Percentiles rank a stretch among this genome's conserved stretches.
phyloP scores from a whole-genome alignment of 805 yeast genomes.

The Zygoascus flipseniorum region DNA sequence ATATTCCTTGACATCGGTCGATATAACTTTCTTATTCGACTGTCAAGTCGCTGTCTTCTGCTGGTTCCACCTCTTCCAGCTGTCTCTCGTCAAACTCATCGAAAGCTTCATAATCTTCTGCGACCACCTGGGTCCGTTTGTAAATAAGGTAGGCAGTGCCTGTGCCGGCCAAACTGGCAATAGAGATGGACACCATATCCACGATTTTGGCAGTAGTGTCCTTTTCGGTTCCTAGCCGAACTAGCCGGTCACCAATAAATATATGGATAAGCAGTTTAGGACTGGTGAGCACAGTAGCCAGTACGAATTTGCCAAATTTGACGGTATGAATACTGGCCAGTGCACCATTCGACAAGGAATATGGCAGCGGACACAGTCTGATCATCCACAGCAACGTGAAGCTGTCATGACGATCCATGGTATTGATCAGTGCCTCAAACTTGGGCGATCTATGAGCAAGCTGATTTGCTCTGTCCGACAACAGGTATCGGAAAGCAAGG shows the following conservation, averaged over 20 bases:
- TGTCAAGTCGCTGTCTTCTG: background rate
- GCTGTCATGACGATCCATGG: slow-evolving; percentile 56
- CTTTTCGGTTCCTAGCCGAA: slow-evolving; percentile 50
- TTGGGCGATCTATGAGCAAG: slow-evolving; percentile 54
- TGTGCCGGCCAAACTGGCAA: slow-evolving; percentile 48
- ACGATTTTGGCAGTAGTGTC: slow-evolving; percentile 45
- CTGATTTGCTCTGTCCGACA: slow-evolving; percentile 49
- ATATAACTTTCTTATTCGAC: too few species aligned
- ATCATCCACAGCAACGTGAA: slow-evolving; percentile 61
- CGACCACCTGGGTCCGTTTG: slow-evolving; percentile 35
- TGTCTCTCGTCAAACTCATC: background rate
- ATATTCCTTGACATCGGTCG: too few species aligned
- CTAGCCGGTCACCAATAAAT: slow-evolving; percentile 70
- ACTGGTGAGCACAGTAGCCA: slow-evolving; percentile 67
- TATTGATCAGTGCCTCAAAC: slow-evolving; percentile 66
- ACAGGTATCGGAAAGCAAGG: slow-evolving; percentile 49
- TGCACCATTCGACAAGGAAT: slow-evolving; percentile 87
- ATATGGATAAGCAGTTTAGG: slow-evolving; percentile 75
- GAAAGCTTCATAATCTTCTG: slow-evolving; percentile 10
- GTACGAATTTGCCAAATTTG: slow-evolving; percentile 47
- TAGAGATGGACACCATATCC: slow-evolving; percentile 51
- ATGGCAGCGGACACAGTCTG: slow-evolving; percentile 86
- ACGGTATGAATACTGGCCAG: slow-evolving; percentile 80
- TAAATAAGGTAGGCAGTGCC: slow-evolving; percentile 63
- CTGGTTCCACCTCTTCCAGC: slow-evolving; percentile 1